phyloP scores from a whole-genome alignment of 225 moss, liverwort and hornwort genomes.

The Polytrichum formosum region DNA sequence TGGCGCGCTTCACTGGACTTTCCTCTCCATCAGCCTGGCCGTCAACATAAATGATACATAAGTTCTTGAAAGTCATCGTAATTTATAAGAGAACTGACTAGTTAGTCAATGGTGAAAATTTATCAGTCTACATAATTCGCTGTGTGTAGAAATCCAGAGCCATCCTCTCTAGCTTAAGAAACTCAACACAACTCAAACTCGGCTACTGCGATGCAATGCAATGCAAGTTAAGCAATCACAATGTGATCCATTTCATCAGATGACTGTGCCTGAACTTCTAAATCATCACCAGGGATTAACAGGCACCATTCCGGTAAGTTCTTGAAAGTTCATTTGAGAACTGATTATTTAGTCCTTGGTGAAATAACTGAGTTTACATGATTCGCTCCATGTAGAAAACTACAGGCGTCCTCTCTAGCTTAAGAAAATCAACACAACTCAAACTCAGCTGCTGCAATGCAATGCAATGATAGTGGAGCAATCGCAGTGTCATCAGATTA shows the following conservation, averaged over 20 bases:
- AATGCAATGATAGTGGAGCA: too few species aligned
- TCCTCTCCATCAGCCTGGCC: conserved; percentile 20
- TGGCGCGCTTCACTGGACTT: conserved; percentile 10
- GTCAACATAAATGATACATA: not conserved
- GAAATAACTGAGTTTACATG: not conserved
- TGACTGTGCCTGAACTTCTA: too few species aligned
- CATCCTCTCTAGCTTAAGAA: not conserved
- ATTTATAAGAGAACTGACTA: not conserved
- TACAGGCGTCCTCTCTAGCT: not conserved
- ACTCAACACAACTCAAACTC: not conserved
- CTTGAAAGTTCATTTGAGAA: not conserved
- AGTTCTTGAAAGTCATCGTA: too few species aligned
- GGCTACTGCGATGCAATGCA: too few species aligned
- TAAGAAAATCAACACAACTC: not conserved
- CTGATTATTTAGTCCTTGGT: not conserved
- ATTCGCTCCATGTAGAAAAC: not conserved
- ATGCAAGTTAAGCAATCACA: too few species aligned
- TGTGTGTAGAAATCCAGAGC: not conserved
- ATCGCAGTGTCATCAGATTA: too few species aligned
- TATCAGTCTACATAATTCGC: not conserved
- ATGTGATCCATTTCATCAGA: too few species aligned
- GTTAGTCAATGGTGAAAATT: not conserved
- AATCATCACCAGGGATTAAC: too few species aligned
- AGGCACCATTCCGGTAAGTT: too few species aligned
- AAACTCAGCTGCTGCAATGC: too few species aligned